phyloP scores from a whole-genome alignment of 2,329 filamentous ascomycete species.

The Cordyceps tenuipes region DNA sequence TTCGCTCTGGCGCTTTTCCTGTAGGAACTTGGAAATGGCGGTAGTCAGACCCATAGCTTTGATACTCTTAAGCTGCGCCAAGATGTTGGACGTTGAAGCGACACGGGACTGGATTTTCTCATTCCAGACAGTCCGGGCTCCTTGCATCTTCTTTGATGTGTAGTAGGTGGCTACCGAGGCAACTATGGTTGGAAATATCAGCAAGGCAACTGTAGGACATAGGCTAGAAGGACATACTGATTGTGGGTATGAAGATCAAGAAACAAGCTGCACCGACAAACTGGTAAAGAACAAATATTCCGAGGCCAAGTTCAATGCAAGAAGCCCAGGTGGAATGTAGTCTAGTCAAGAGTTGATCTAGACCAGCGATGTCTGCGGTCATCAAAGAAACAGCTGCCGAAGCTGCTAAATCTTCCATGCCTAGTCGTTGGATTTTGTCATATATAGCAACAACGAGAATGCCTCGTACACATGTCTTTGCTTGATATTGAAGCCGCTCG shows the following conservation, averaged over 20 bases:
- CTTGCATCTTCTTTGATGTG: not conserved
- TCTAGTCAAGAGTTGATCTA: not conserved
- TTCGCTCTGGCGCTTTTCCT: not conserved
- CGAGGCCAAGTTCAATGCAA: not conserved
- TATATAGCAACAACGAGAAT: not conserved
- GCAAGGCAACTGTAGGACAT: not conserved
- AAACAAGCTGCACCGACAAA: conserved; percentile 5
- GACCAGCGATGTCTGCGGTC: not conserved
- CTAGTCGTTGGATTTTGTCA: not conserved
- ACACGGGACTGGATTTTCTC: not conserved
- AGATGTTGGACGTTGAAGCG: not conserved
- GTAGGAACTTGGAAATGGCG: not conserved
- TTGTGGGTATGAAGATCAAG: not conserved
- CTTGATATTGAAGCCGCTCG: not conserved
- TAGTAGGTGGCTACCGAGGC: not conserved
- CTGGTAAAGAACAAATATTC: conserved; percentile 1
- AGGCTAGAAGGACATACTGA: not conserved
- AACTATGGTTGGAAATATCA: not conserved
- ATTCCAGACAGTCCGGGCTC: conserved; percentile 5
- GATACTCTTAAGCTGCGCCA: conserved; percentile 4
- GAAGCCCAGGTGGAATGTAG: conserved; percentile 2
- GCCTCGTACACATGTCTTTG: not conserved
- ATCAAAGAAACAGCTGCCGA: conserved; percentile 4
- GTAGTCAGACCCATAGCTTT: not conserved
- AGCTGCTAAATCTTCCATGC: not conserved